Conservation (phyloP, 2,329 filamentous ascomycete genomes). For the Pseudophaeomoniella oleicola region DNA sequence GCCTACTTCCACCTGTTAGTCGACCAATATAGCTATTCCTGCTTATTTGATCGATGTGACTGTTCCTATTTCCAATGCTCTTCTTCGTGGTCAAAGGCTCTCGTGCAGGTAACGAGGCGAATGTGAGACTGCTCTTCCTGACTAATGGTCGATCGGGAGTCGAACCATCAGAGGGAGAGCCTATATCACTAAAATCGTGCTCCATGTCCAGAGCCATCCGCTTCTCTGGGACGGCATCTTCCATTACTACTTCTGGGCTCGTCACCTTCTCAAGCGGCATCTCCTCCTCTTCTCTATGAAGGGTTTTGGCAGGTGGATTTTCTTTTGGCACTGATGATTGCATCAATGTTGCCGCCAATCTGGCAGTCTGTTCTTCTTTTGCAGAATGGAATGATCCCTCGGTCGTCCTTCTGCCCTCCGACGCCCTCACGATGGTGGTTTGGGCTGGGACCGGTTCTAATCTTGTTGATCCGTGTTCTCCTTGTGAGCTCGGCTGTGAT, state of each 20-base stretch:
- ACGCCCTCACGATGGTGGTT: constrained; percentile 15
- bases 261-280: not conserved
- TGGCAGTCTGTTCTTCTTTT: constrained; percentile 17
- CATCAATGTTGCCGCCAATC: constrained; percentile 14
- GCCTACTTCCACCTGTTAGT: constrained; percentile 48
- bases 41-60: constrained; percentile 55
- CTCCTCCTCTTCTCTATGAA: constrained; percentile 1
- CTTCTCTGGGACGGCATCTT: constrained; percentile 1
- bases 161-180: constrained; percentile 31
- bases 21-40: constrained; percentile 61
- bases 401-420: constrained; percentile 21
- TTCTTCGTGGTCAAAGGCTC: constrained; percentile 77
- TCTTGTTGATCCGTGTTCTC: constrained; percentile 6
- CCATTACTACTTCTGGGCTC: constrained; percentile 1
- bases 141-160: constrained; percentile 49
- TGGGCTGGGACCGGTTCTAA: constrained; percentile 12
- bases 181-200: constrained; percentile 27
- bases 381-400: constrained; percentile 33
- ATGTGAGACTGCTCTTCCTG: constrained; percentile 88
- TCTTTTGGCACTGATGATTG: constrained; percentile 4
- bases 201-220: constrained; percentile 13
- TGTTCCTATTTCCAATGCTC: constrained; percentile 60
- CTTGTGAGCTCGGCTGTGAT: constrained; percentile 1
- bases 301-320: constrained; percentile 5
- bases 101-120: constrained; percentile 79